Percentiles rank a stretch among this genome's conserved stretches.
phyloP scores from a whole-genome alignment of 1,139 yeast genomes.

The Diutina neorugosa region DNA sequence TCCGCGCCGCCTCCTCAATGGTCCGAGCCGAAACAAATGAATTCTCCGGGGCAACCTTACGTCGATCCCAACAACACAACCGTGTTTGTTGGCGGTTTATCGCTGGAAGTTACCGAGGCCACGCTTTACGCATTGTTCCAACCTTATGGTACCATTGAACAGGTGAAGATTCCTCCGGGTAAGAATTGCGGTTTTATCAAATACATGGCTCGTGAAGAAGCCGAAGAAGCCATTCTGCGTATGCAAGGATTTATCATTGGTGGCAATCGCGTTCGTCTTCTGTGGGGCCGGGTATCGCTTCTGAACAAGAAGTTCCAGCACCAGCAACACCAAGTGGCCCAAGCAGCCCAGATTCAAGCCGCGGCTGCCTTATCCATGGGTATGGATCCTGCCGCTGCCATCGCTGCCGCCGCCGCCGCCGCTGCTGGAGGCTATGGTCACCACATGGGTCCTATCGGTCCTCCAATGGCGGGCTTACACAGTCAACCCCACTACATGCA shows the following conservation, averaged over 20 bases:
- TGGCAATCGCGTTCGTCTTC: constrained; percentile 70
- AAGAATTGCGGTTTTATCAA: constrained; percentile 93
- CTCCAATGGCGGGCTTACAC: neutral
- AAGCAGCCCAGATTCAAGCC: constrained; percentile 10
- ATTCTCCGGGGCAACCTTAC: constrained; percentile 13
- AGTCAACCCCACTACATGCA: constrained; percentile 2
- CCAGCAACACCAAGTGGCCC: constrained; percentile 11
- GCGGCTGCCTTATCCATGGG: constrained; percentile 8
- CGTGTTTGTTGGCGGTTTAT: constrained; percentile 87
- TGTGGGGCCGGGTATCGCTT: constrained; percentile 67
- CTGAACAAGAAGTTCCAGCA: constrained; percentile 8
- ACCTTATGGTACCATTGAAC: constrained; percentile 76
- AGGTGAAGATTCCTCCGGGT: constrained; percentile 82
- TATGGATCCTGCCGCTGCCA: constrained; percentile 10
- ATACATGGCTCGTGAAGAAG: constrained; percentile 65
- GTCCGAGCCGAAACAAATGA: neutral
- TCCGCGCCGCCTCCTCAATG: neutral
- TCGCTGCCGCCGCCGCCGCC: constrained; percentile 7
- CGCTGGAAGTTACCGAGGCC: constrained; percentile 64
- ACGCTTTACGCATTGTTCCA: constrained; percentile 64
- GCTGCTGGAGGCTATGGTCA: constrained; percentile 1
- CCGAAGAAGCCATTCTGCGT: constrained; percentile 79
- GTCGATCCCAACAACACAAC: constrained; percentile 81
- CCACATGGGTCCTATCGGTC: neutral
- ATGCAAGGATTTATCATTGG: constrained; percentile 92